These are phyloP conservation scores for Phialophora tarda DNA, from an alignment of 2,329 filamentous ascomycete species.

Conservation along the genomic window DNA sequence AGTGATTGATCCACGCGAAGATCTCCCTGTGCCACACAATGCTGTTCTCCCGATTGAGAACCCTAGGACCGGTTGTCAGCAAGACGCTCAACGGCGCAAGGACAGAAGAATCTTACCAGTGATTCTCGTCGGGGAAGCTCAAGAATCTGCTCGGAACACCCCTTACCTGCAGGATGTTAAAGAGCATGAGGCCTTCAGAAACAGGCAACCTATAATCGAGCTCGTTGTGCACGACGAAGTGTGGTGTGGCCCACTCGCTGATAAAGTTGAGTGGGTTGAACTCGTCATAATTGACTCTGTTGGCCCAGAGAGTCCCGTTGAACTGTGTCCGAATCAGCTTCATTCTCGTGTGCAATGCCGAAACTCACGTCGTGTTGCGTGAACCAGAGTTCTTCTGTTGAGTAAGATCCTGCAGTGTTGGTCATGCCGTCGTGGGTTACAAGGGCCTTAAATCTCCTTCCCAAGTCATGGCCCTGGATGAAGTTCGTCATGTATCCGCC, in stretches of 20 bases:
- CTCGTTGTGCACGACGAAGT: slow-evolving; percentile 83
- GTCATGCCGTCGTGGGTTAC: slow-evolving; percentile 90
- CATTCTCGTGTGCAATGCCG: not conserved
- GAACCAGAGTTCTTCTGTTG: slow-evolving; percentile 60
- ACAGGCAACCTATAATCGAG: slow-evolving; percentile 85
- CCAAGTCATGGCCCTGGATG: slow-evolving; percentile 86
- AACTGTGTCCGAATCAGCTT: slow-evolving; percentile 44
- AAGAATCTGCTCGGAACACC: slow-evolving; percentile 77
- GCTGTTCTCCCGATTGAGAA: slow-evolving; percentile 85
- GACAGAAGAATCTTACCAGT: slow-evolving; percentile 50
- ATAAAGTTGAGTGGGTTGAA: slow-evolving; percentile 71
- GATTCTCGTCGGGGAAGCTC: slow-evolving; percentile 76
- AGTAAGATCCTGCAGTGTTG: slow-evolving; percentile 60
- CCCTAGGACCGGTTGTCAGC: slow-evolving; percentile 55
- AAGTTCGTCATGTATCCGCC: slow-evolving; percentile 67
- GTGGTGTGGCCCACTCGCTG: slow-evolving; percentile 76
- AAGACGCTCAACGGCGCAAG: not conserved
- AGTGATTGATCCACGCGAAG: slow-evolving; percentile 70
- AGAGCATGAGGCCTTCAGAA: slow-evolving; percentile 77
- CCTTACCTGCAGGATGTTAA: slow-evolving; percentile 77
- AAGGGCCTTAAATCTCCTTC: slow-evolving; percentile 82
- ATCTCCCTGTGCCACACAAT: slow-evolving; percentile 87
- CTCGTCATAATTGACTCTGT: slow-evolving; percentile 67
- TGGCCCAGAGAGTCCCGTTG: slow-evolving; percentile 57
- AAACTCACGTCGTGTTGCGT: slow-evolving; percentile 52